These are phyloP conservation scores for Nemania diffusa DNA, from an alignment of 2,329 filamentous ascomycete species.

Conservation along the genomic window DNA sequence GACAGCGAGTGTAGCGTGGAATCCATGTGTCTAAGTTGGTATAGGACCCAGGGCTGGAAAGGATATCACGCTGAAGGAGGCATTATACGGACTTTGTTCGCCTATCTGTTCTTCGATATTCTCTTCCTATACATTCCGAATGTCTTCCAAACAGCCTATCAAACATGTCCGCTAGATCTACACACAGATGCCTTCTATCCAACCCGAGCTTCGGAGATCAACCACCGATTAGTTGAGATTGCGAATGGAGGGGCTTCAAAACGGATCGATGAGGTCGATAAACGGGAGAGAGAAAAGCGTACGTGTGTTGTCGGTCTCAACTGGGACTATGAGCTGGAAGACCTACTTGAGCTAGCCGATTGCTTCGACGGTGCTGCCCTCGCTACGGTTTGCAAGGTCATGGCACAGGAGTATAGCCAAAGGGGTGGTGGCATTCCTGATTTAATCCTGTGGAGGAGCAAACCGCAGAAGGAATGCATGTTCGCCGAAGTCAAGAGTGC, in stretches of 20 bases:
- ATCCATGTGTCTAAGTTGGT: conserved; percentile 90
- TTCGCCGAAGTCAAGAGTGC: conserved; percentile 84
- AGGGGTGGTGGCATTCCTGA: conserved; percentile 91
- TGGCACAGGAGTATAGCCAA: conserved; percentile 93
- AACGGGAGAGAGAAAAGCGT: conserved; percentile 71
- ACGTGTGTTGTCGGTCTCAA: conserved; percentile 93
- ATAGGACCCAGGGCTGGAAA: conserved; percentile 87
- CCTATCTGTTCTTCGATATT: conserved; percentile 91
- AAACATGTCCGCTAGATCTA: conserved; percentile 92
- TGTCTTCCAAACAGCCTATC: conserved; percentile 95
- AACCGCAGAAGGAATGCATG: conserved; percentile 67
- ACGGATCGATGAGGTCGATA: conserved; percentile 76
- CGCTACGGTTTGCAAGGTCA: conserved; percentile 87
- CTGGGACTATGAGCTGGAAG: conserved; percentile 85
- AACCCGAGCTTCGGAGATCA: conserved; percentile 87
- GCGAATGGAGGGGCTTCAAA: conserved; percentile 79
- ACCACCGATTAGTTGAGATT: conserved; percentile 85
- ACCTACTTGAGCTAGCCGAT: conserved; percentile 79
- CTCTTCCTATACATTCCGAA: conserved; percentile 94
- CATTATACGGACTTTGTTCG: conserved; percentile 89
- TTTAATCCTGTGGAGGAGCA: conserved; percentile 82
- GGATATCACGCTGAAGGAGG: conserved; percentile 94
- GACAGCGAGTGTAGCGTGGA: conserved; percentile 86
- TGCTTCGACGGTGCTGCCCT: conserved; percentile 86
- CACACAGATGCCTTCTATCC: conserved; percentile 94